These are phyloP conservation scores for Iris macrosiphon DNA, from an alignment of 106 monocot genomes.

Conservation along the genomic window DNA sequence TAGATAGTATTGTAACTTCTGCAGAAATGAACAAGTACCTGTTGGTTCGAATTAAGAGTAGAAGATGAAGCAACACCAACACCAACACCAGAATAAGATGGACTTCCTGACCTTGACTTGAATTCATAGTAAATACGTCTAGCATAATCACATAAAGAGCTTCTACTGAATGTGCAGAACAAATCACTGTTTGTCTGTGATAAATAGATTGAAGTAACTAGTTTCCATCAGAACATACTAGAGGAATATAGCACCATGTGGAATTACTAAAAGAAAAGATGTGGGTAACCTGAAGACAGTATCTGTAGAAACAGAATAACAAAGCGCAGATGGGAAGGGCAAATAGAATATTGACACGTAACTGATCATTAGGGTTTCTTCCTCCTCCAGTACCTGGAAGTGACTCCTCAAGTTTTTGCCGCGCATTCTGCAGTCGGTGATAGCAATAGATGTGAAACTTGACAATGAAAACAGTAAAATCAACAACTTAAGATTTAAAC, in stretches of 20 bases:
- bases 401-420: conserved; percentile 69
- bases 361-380: conserved; percentile 50
- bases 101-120: conserved; percentile 37
- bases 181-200: conserved; percentile 53
- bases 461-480: no score
- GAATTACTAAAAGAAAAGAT: not conserved
- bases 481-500: no score
- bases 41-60: conserved; percentile 51
- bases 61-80: conserved; percentile 54
- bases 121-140: conserved; percentile 49
- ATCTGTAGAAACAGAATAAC: conserved; percentile 51
- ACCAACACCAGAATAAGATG: conserved; percentile 53
- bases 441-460: no score
- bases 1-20: no score
- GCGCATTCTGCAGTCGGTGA: conserved; percentile 45
- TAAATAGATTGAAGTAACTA: not conserved
- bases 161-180: conserved; percentile 25
- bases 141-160: conserved; percentile 50
- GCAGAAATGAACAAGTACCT: conserved; percentile 36
- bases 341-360: conserved; percentile 55
- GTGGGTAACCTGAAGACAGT: conserved; percentile 48
- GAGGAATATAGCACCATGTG: not conserved
- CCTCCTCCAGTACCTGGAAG: conserved; percentile 95
- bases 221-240: not conserved
- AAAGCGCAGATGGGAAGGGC: conserved; percentile 54